Base-by-base conservation (phyloP, 2,329 filamentous ascomycete genomes). In the Fusarium lyarnte region DNA sequence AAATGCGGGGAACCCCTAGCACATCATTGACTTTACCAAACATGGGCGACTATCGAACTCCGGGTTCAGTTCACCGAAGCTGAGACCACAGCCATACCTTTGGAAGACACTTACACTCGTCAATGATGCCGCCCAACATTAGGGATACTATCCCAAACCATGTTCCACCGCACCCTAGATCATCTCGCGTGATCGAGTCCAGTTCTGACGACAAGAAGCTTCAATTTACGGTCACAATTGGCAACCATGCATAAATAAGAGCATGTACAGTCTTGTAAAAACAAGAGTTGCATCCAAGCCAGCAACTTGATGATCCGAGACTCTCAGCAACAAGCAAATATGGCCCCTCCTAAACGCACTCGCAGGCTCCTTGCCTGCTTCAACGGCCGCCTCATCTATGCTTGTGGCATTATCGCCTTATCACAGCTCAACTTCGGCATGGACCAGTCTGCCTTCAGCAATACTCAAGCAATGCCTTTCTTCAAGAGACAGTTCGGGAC, bases 371-470 rank as follows among this genome's bases (percentile, higher is more conserved):
- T 61, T 45, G 31, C 49, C 21, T 38, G 51, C 27, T 69, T 65
- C 51, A 87, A 85, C 27, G 33, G 31, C 13, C 41, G 61, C 33
- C 69, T 78, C 41, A 39, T 70, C 25, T 66, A 70, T 41, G 64
- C 75, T 6, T 70, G 72, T 8, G 25, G 58, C 19, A 59, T 83
- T 33, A 76, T 83, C 47, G 78, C 79, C 39, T 42, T 83, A 4
- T 82, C 80, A 3, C 76, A 77, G 23, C 77, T 84, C 70, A 84
- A 83, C 70, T 84, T 82, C 78, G 81, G 81, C 58, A 82, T 84
- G 46, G 82, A 83, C 66, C 80, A 81, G 46, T 73, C 78, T 49
- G 81, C 76, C 13, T 82, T 82, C 71, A 74, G 78, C 13, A 81
- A 79, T 5, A 81, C 79, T 1, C 81, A 84, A 66, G 78, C 82